Conservation (phyloP, 805 yeast species). For the Candida ovalis region DNA sequence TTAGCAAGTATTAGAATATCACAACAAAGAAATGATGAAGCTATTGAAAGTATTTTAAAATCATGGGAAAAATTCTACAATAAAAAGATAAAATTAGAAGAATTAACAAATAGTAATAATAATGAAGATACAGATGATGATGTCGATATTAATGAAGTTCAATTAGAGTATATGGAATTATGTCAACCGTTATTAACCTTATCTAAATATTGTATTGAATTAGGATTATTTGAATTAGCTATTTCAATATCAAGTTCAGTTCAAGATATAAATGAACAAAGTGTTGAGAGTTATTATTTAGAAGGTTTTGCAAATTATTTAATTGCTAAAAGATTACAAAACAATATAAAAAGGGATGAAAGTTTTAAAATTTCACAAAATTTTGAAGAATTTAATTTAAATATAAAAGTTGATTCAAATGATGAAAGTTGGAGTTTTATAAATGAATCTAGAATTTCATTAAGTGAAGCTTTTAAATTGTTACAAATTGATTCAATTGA, state of each 20-base stretch:
- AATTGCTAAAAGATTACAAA: conserved; percentile 36
- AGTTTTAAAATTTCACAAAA: conserved; percentile 30
- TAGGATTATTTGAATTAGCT: conserved; percentile 66
- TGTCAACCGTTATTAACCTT: conserved; percentile 72
- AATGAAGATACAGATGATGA: conserved; percentile 22
- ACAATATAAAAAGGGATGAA: conserved; percentile 12
- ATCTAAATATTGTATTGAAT: conserved; percentile 72
- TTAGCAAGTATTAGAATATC: conserved; percentile 86
- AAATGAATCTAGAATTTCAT: conserved; percentile 39
- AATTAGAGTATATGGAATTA: conserved; percentile 56
- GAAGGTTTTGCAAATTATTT: conserved; percentile 74
- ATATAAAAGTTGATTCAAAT: conserved; percentile 17
- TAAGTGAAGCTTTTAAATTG: conserved; percentile 34
- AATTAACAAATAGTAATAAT: conserved; percentile 28
- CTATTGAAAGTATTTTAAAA: conserved; percentile 57
- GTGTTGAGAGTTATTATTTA: conserved; percentile 76
- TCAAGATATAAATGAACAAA: conserved; percentile 79
- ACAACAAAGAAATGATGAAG: conserved; percentile 74
- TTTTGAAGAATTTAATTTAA: conserved; percentile 37
- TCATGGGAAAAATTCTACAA: conserved; percentile 69
- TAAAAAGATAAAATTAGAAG: conserved; percentile 48
- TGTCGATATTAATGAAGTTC: conserved; percentile 39
- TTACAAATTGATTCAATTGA: conserved; percentile 36
- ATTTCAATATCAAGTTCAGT: conserved; percentile 59
- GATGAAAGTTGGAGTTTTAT: conserved; percentile 31